phyloP scores from a whole-genome alignment of 148 eudicot species.

The Spergularia marina region DNA sequence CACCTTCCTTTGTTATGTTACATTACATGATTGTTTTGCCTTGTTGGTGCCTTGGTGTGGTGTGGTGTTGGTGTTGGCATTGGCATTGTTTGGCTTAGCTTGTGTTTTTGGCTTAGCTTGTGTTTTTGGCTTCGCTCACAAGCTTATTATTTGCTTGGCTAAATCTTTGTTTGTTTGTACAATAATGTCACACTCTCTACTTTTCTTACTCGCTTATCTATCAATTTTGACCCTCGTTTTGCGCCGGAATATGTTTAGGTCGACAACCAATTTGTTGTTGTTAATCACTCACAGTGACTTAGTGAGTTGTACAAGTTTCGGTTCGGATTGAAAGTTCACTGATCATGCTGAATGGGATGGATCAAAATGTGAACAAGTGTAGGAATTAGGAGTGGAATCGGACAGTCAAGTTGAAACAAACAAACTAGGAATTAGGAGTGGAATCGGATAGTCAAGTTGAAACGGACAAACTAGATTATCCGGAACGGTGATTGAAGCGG shows the following conservation, averaged over 20 bases:
- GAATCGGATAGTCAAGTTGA: too few species aligned
- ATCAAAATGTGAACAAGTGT: not conserved
- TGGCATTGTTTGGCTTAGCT: too few species aligned
- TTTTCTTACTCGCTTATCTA: not conserved
- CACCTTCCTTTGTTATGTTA: conserved; percentile 25
- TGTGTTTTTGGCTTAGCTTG: too few species aligned
- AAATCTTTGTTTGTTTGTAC: not conserved
- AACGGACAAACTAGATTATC: too few species aligned
- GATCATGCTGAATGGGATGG: not conserved
- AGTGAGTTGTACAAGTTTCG: not conserved
- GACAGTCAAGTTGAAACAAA: too few species aligned
- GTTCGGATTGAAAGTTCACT: not conserved
- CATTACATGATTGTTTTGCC: not conserved
- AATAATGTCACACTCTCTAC: not conserved
- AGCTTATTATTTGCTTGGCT: not conserved
- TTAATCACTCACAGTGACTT: not conserved
- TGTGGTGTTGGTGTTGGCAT: not conserved
- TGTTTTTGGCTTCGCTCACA: not conserved
- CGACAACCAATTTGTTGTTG: not conserved
- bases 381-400: too few species aligned
- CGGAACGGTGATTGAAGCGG: too few species aligned
- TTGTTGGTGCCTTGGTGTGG: not conserved
- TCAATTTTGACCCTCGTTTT: conserved; percentile 28
- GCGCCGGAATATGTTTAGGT: conserved; percentile 22
- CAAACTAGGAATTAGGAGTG: too few species aligned